Evolutionary conservation across 805 yeast species (phyloP).

Genomic region (Cyberlindnera petersonii): DNA sequence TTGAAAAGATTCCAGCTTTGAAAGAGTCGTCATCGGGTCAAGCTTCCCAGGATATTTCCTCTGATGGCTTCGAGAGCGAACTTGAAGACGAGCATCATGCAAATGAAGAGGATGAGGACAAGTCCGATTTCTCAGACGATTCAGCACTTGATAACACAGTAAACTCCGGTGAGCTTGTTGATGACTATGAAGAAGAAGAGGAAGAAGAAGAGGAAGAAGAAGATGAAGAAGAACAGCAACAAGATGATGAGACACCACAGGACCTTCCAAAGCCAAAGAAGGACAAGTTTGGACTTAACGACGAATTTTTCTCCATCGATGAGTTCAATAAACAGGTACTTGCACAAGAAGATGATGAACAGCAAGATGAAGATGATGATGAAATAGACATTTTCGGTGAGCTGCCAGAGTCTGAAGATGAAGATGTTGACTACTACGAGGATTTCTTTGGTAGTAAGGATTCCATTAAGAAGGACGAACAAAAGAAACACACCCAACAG

Average conservation of each 20-base stretch:
- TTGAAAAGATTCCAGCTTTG: conserved; percentile 50
- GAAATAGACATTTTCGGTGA: conserved; percentile 54
- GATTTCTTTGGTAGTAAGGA: conserved; percentile 68
- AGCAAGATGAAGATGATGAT: conserved; percentile 38
- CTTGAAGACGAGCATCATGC: conserved; percentile 24
- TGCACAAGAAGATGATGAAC: conserved; percentile 48
- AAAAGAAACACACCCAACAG: conserved; percentile 29
- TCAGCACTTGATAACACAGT: conserved; percentile 1
- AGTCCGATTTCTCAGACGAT: background rate
- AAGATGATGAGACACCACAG: conserved; percentile 28
- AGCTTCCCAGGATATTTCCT: conserved; percentile 21
- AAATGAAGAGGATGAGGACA: conserved; percentile 21
- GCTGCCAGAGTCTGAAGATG: conserved; percentile 47
- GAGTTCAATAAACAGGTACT: conserved; percentile 76
- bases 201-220: conserved; percentile 7
- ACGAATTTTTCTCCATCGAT: conserved; percentile 79
- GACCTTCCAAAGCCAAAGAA: conserved; percentile 34
- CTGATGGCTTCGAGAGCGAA: conserved; percentile 14
- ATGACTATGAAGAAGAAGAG: conserved; percentile 9
- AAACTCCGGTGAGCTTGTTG: conserved; percentile 18
- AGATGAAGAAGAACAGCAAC: conserved; percentile 18
- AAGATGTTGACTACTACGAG: conserved; percentile 29
- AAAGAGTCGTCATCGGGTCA: conserved; percentile 31
- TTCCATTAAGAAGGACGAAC: conserved; percentile 18
- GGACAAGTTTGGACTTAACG: conserved; percentile 69